phyloP scores from a whole-genome alignment of 768 basidiomycete species.

The Boletus subcaerulescens region DNA sequence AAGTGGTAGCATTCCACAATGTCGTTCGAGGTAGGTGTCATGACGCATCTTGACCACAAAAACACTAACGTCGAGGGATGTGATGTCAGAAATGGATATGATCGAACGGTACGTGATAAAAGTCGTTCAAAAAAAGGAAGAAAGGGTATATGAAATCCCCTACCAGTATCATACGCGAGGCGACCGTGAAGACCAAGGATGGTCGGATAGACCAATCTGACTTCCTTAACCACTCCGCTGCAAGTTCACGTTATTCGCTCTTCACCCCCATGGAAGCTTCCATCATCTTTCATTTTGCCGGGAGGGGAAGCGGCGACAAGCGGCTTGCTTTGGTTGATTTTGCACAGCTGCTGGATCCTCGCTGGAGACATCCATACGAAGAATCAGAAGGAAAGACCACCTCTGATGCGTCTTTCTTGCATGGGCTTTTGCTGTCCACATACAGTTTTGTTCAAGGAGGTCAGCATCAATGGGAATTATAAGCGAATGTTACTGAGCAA shows the following conservation, averaged over 20 bases:
- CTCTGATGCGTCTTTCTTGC: slow-evolving; percentile 43
- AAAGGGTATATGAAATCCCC: slow-evolving; percentile 3
- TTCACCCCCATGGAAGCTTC: slow-evolving; percentile 99
- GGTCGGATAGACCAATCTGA: slow-evolving; percentile 96
- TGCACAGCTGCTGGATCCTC: slow-evolving; percentile 87
- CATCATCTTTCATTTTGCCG: slow-evolving; percentile 97
- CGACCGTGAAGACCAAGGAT: slow-evolving; percentile 86
- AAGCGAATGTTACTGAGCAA: slow-evolving; percentile 12
- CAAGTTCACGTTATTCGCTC: slow-evolving; percentile 86
- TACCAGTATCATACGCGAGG: slow-evolving; percentile 80
- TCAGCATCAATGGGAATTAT: slow-evolving; percentile 27
- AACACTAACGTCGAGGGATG: slow-evolving; percentile 4
- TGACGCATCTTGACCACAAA: not conserved
- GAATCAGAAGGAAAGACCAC: slow-evolving; percentile 38
- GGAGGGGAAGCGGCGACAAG: slow-evolving; percentile 65
- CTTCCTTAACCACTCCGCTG: slow-evolving; percentile 86
- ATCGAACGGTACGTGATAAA: slow-evolving; percentile 63
- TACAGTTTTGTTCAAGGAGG: slow-evolving; percentile 91
- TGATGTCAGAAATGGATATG: slow-evolving; percentile 82
- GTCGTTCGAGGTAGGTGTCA: slow-evolving; percentile 71
- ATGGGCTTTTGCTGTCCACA: slow-evolving; percentile 59
- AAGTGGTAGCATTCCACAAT: slow-evolving; percentile 97
- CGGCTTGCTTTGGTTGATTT: slow-evolving; percentile 88
- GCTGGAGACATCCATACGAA: slow-evolving; percentile 74
- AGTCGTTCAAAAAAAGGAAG: not conserved